A percentile compares a stretch with the other conserved stretches of the same genome.
phyloP scores from a whole-genome alignment of 768 basidiomycete genomes.

The Cystobasidiopsis lactophilus region DNA sequence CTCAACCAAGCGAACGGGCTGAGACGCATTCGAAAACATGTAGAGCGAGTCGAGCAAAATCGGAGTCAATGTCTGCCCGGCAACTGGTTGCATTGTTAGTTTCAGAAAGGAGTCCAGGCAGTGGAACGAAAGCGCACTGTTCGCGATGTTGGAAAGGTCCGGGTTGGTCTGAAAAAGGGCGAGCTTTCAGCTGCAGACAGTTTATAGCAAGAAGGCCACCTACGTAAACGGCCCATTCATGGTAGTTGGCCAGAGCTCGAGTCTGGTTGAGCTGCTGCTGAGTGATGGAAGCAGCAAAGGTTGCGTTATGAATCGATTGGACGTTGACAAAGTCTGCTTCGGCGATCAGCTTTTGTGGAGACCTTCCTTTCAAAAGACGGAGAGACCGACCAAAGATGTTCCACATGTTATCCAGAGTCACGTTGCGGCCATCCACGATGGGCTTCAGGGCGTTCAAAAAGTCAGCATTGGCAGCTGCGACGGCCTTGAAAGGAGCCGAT shows the following conservation, averaged over 20 bases:
- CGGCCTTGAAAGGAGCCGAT: constrained; percentile 25
- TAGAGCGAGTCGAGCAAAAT: constrained; percentile 2
- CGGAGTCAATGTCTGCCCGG: constrained; percentile 4
- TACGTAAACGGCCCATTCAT: constrained; percentile 48
- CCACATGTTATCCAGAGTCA: constrained; percentile 7
- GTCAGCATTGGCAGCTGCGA: background rate
- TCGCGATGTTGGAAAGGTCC: constrained; percentile 51
- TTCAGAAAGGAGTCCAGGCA: background rate
- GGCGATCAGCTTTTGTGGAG: too few species aligned
- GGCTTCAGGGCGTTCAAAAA: background rate
- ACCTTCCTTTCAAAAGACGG: too few species aligned
- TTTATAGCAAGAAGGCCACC: too few species aligned
- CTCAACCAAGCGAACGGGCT: constrained; percentile 56
- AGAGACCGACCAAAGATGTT: constrained; percentile 8
- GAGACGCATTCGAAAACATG: constrained; percentile 28
- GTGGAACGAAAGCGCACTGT: constrained; percentile 24
- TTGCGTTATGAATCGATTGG: constrained; percentile 36
- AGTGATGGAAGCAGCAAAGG: background rate
- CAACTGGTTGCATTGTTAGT: background rate
- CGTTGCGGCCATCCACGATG: constrained; percentile 5
- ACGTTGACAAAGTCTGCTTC: constrained; percentile 57
- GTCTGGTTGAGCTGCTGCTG: constrained; percentile 48
- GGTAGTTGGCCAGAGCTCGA: constrained; percentile 52
- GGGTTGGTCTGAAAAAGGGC: too few species aligned
- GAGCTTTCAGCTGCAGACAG: too few species aligned